Conservation (phyloP, 352 stramenopile species). For the Phytophthora pistaciae region DNA sequence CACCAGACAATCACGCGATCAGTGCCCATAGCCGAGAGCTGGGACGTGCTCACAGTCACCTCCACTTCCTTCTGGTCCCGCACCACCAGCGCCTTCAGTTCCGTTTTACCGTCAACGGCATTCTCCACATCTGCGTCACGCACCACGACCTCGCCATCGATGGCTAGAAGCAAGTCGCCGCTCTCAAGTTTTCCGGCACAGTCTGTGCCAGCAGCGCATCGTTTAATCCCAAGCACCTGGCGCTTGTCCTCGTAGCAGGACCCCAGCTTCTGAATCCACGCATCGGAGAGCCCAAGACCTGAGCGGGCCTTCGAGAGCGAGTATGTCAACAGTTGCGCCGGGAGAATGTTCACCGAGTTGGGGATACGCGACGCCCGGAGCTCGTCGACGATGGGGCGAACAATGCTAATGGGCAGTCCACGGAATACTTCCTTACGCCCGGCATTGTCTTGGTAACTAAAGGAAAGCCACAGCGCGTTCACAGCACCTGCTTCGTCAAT, state of each 20-base stretch:
- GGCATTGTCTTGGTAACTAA: conserved; percentile 85
- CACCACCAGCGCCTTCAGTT: conserved; percentile 75
- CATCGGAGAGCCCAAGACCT: conserved; percentile 84
- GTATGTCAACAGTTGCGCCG: conserved; percentile 82
- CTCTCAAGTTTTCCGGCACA: conserved; percentile 76
- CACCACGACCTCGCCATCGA: conserved; percentile 80
- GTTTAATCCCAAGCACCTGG: conserved; percentile 90
- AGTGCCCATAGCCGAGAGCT: conserved; percentile 85
- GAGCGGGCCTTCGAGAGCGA: conserved; percentile 88
- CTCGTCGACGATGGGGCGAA: conserved; percentile 72
- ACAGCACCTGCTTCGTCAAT: conserved; percentile 79
- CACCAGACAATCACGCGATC: conserved; percentile 92
- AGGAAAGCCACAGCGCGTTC: conserved; percentile 87
- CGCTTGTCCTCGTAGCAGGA: conserved; percentile 82
- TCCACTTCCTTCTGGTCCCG: conserved; percentile 78
- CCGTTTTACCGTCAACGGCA: conserved; percentile 56
- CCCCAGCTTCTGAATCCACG: conserved; percentile 88
- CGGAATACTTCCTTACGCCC: conserved; percentile 89
- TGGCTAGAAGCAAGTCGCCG: conserved; percentile 86
- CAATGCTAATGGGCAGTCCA: conserved; percentile 71
- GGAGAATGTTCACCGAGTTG: conserved; percentile 68
- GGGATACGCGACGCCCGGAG: conserved; percentile 58
- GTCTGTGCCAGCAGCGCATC: conserved; percentile 73
- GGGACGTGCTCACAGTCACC: conserved; percentile 64
- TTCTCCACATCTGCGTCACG: conserved; percentile 85